Conservation (phyloP, 495 filamentous ascomycete genomes). For the Podospora australis region DNA sequence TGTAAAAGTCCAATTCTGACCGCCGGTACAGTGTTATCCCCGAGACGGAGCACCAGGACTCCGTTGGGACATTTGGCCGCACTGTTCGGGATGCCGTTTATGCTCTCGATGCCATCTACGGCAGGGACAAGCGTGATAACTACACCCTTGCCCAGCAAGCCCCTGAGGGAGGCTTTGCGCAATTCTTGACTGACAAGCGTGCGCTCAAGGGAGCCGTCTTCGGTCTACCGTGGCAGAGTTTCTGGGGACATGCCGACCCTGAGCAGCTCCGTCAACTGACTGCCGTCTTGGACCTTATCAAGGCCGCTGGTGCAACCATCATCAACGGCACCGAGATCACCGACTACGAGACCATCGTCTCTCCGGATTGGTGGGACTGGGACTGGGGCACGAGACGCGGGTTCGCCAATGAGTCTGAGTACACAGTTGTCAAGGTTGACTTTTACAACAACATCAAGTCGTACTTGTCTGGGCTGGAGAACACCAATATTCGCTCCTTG, state of each 20-base stretch:
- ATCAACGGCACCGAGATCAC: conserved; percentile 66
- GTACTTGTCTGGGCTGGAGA: conserved; percentile 59
- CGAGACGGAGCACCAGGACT: conserved; percentile 59
- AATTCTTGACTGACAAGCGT: conserved; percentile 46
- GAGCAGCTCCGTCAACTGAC: conserved; percentile 49
- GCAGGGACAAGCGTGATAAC: conserved; percentile 33
- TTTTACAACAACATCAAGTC: conserved; percentile 67
- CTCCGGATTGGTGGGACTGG: conserved; percentile 69
- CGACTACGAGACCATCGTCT: conserved; percentile 52
- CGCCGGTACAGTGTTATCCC: conserved; percentile 63
- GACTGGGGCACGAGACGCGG: conserved; percentile 59
- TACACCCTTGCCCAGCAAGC: conserved; percentile 49
- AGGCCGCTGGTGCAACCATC: conserved; percentile 57
- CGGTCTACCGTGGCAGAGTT: conserved; percentile 62
- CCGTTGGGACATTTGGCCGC: conserved; percentile 58
- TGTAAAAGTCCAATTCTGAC: not conserved
- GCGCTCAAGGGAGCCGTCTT: conserved; percentile 57
- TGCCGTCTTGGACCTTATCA: conserved; percentile 47
- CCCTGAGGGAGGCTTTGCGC: conserved; percentile 48
- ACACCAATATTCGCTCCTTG: conserved; percentile 56
- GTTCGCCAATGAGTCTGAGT: conserved; percentile 63
- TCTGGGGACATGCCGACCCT: conserved; percentile 54
- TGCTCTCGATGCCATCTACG: conserved; percentile 58
- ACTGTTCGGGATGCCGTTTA: conserved; percentile 63
- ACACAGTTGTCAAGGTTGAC: conserved; percentile 64